phyloP scores from a whole-genome alignment of 169 alveolate genomes.

The Eimeria praecox region DNA sequence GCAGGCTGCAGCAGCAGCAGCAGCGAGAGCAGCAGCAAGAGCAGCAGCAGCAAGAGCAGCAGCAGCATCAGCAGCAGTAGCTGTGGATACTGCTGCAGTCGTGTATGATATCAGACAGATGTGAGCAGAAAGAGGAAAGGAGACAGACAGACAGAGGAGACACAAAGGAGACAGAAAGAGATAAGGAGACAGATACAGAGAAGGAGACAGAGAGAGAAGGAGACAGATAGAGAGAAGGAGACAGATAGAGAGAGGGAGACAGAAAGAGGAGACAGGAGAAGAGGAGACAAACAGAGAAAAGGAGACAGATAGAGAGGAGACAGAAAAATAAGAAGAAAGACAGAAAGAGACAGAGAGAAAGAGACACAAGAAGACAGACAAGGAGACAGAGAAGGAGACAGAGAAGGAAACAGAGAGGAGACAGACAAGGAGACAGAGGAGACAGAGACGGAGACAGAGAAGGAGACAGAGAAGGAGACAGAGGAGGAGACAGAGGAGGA shows the following conservation, averaged over 20 bases:
- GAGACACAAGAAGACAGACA: background rate
- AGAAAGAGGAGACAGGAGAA: background rate
- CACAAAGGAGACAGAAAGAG: background rate
- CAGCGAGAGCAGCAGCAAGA: background rate
- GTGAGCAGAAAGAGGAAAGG: background rate
- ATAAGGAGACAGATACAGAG: background rate
- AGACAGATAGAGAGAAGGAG: background rate
- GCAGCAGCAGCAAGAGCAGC: background rate
- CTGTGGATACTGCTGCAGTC: background rate
- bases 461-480: background rate
- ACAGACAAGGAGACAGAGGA: background rate
- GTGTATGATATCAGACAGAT: background rate
- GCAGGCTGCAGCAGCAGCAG: slow-evolving; percentile 34
- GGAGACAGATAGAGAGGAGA: background rate
- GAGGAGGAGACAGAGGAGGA: background rate
- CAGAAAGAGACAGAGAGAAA: background rate
- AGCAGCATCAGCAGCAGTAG: background rate
- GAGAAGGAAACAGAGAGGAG: background rate
- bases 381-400: background rate
- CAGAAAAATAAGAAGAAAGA: background rate
- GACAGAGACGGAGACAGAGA: background rate
- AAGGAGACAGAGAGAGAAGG: background rate
- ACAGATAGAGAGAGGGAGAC: no score
- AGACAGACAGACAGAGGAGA: background rate
- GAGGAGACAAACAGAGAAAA: background rate